phyloP scores from a whole-genome alignment of 192 early-diverging fungal genomes.

The Coemansia sp. region DNA sequence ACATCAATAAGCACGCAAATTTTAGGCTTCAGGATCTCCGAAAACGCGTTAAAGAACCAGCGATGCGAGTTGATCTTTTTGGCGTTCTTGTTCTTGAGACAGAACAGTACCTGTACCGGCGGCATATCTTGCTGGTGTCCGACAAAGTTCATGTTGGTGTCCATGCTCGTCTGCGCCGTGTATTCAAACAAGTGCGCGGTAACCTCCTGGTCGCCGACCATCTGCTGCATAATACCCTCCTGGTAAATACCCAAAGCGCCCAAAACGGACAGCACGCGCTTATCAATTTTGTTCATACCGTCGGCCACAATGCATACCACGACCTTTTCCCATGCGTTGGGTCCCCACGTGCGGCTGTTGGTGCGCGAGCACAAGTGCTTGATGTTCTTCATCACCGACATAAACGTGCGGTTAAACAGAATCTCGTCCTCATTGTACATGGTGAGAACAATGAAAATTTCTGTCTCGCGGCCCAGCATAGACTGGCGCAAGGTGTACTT shows the following conservation, averaged over 20 bases:
- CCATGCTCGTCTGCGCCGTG: slow-evolving; percentile 74
- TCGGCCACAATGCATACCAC: slow-evolving; percentile 93
- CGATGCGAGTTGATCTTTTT: slow-evolving; percentile 94
- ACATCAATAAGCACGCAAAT: slow-evolving; percentile 92
- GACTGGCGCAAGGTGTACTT: slow-evolving; percentile 78
- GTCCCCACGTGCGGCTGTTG: slow-evolving; percentile 76
- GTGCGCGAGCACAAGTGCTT: slow-evolving; percentile 77
- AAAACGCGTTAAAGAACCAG: slow-evolving; percentile 96
- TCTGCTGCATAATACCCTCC: slow-evolving; percentile 66
- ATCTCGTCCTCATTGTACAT: slow-evolving; percentile 93
- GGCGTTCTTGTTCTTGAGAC: slow-evolving; percentile 89
- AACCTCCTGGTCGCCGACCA: slow-evolving; percentile 68
- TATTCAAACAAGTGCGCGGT: slow-evolving; percentile 88
- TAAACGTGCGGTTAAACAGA: slow-evolving; percentile 86
- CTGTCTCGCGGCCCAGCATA: slow-evolving; percentile 71
- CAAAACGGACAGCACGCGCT: slow-evolving; percentile 73
- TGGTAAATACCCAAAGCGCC: slow-evolving; percentile 78
- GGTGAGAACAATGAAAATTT: slow-evolving; percentile 89
- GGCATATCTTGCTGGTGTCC: slow-evolving; percentile 68
- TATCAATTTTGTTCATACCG: slow-evolving; percentile 78
- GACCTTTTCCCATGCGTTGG: slow-evolving; percentile 86
- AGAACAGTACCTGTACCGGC: slow-evolving; percentile 88
- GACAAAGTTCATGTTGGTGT: slow-evolving; percentile 63
- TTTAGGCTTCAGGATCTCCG: slow-evolving; percentile 74
- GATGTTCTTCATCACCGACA: slow-evolving; percentile 88